Percentiles rank a stretch among this genome's conserved stretches.
These are phyloP conservation scores for Beauveria rudraprayagi DNA, from an alignment of 2,329 filamentous ascomycete species.

Conservation along the genomic window DNA sequence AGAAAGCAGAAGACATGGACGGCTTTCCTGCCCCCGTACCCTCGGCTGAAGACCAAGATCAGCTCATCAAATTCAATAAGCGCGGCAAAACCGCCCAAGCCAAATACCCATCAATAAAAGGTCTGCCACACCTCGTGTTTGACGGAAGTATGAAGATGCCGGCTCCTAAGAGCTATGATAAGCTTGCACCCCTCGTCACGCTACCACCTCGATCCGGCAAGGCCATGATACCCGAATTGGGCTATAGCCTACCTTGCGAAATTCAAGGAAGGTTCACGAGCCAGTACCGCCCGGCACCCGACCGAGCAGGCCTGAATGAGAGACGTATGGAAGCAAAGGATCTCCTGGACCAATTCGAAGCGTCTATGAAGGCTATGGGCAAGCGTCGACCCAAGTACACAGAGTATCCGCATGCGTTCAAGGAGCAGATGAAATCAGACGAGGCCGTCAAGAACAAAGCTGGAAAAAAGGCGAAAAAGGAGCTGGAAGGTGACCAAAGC, in stretches of 20 bases:
- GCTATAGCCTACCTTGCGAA: constrained; percentile 33
- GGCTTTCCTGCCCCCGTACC: constrained; percentile 23
- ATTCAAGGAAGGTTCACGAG: constrained; percentile 35
- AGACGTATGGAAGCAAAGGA: constrained; percentile 31
- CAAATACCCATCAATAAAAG: constrained; percentile 31
- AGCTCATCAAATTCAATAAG: constrained; percentile 31
- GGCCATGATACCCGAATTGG: constrained; percentile 30
- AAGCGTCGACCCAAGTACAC: constrained; percentile 38
- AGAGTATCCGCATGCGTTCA: constrained; percentile 38
- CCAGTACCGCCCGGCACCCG: constrained; percentile 31
- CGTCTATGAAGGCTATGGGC: constrained; percentile 32
- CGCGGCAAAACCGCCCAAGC: constrained; percentile 29
- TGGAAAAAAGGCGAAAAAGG: constrained; percentile 37
- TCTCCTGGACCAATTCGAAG: constrained; percentile 33
- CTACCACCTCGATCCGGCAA: constrained; percentile 31
- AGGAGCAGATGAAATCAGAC: constrained; percentile 38
- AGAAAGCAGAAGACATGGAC: constrained; percentile 29
- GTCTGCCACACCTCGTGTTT: constrained; percentile 30
- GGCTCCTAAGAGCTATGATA: constrained; percentile 37
- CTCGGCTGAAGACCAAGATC: constrained; percentile 25
- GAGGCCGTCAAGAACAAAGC: constrained; percentile 38
- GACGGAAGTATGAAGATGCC: constrained; percentile 33
- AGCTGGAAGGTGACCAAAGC: constrained; percentile 31
- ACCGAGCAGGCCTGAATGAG: constrained; percentile 34
- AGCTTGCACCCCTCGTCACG: constrained; percentile 35